A percentile compares a stretch with the other conserved stretches of the same genome.
Conservation (phyloP, 2,329 filamentous ascomycete genomes). For the Achaetomium macrosporum region DNA sequence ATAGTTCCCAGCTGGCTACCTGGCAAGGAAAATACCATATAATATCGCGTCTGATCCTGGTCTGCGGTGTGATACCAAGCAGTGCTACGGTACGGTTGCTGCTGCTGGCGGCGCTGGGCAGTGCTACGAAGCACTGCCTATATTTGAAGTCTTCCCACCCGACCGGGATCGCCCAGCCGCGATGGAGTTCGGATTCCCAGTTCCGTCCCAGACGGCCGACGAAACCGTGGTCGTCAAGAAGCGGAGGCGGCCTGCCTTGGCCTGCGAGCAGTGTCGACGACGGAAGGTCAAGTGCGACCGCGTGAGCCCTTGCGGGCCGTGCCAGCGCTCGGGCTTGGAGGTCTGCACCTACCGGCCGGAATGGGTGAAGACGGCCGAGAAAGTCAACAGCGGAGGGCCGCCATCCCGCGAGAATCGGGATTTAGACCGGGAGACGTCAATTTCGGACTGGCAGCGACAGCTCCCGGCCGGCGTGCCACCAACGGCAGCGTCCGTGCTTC, state of each 20-base stretch:
- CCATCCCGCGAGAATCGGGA: not conserved
- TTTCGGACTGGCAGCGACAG: not conserved
- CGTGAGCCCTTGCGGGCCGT: not conserved
- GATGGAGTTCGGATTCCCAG: not conserved
- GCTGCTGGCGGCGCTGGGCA: too few relatives aligned
- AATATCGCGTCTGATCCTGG: too few relatives aligned
- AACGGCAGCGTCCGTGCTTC: not conserved
- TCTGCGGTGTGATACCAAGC: too few relatives aligned
- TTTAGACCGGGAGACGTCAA: not conserved
- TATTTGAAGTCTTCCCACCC: too few relatives aligned
- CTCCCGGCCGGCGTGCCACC: not conserved
- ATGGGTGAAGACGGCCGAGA: not conserved
- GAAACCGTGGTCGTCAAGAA: not conserved
- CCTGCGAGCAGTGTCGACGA: not conserved
- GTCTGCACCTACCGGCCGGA: not conserved
- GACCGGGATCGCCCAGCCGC: not conserved
- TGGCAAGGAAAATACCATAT: too few relatives aligned
- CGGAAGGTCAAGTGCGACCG: not conserved
- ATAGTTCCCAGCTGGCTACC: too few relatives aligned
- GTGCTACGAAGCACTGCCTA: too few relatives aligned
- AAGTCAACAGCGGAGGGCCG: not conserved
- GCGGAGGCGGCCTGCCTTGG: not conserved
- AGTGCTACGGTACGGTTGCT: too few relatives aligned
- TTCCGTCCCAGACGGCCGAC: not conserved
- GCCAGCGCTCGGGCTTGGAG: not conserved